Evolutionary conservation across 2,329 filamentous ascomycete species (phyloP).

Genomic region (Colletotrichum sp.): DNA sequence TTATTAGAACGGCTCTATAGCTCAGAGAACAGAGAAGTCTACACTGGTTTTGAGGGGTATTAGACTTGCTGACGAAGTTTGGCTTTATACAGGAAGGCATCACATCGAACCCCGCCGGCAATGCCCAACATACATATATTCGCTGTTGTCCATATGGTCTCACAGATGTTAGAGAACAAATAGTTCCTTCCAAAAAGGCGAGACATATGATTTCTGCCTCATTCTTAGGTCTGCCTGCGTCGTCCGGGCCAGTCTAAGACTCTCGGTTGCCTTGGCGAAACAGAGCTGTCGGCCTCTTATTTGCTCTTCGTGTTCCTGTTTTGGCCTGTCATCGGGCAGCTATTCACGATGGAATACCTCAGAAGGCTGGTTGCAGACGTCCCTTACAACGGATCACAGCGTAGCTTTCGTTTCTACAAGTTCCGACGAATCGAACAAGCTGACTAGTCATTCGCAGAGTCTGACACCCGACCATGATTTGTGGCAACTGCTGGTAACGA

Average conservation of each 20-base stretch:
- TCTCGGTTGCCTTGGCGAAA: fast-evolving
- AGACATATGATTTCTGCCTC: no score
- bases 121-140: fast-evolving
- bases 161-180: no score
- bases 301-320: neutral
- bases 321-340: neutral
- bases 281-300: neutral
- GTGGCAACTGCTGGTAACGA: neutral
- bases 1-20: neutral
- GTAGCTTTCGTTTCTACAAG: neutral
- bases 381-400: fast-evolving
- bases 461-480: neutral
- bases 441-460: neutral
- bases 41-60: neutral
- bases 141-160: fast-evolving
- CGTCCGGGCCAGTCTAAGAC: neutral
- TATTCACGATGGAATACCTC: neutral
- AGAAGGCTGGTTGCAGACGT: neutral
- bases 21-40: no score
- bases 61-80: neutral
- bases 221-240: neutral
- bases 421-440: neutral
- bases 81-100: neutral
- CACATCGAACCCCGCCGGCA: neutral
- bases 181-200: fast-evolving